Base-by-base conservation (phyloP, 306 rosid genomes). In the Vicia faba region DNA sequence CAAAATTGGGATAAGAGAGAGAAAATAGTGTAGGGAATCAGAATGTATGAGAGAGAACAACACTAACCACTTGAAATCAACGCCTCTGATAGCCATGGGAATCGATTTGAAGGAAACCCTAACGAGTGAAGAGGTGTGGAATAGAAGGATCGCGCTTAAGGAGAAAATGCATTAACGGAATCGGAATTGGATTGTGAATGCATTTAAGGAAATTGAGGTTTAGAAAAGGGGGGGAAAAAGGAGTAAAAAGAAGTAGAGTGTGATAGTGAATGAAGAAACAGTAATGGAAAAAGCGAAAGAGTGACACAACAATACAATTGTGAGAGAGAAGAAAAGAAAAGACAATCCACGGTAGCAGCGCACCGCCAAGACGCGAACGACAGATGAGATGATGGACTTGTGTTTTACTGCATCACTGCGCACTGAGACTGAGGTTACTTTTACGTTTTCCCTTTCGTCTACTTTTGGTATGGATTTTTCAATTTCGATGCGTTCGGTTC, bases 41-140 rank as follows among this genome's bases (percentile, higher is more conserved):
- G 6, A 2, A 31, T 7, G 15, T 12, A 58, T 25, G 66, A 45
- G 23, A 60, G 26, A 64, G 39, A 55, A 35, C 5, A 25, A 56
- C 45, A 77, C 85, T 0, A 35, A 93, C 99, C 99, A 93, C 81
- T 90, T 93, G 92, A 93, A 93, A 85, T 86, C 96, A 64, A 90
- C 83, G 62, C 97, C 99, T 84, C 96, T 81, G 66, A 90, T 79
- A 31, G 96, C 97, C 99, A 93, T 93, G 58, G 76, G 39, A 31
- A 50, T 51, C 13, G 62, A 49, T n/a, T 8, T 53, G 68, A 61
- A n/a, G 11, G 60, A 57, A 83, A 64, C 82, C 82, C 83, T 81
- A 79, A n/a, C 26, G 38, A 39, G 56, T 60, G 23, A 80, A 75
- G 44, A n/a, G 40, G 44, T 13, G 53, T 40, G 16, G 59, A 66